These are phyloP conservation scores for Barbatosphaeria neglecta DNA, from an alignment of 495 filamentous ascomycete species.

Conservation along the genomic window DNA sequence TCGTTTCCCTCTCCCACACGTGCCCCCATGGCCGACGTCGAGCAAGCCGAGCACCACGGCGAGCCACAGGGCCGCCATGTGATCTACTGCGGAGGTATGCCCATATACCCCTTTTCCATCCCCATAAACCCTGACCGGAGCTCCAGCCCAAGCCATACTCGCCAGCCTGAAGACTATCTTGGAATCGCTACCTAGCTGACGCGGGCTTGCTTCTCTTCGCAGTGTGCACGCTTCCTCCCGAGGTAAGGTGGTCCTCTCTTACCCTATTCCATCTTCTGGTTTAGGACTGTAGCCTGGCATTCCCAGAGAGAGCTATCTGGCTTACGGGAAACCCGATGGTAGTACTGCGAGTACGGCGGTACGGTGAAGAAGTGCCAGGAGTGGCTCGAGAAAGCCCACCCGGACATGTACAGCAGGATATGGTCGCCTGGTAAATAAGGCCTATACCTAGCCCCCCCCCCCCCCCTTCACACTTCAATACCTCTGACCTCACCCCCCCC, in stretches of 20 bases:
- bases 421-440: conserved; percentile 65
- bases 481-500: background rate
- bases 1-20: background rate
- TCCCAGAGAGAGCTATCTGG: conserved; percentile 1
- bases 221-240: conserved; percentile 91
- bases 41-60: conserved; percentile 19
- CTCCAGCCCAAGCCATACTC: background rate
- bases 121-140: too few relatives aligned
- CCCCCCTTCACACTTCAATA: background rate
- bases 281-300: too few relatives aligned
- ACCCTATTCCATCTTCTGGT: too few relatives aligned
- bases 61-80: conserved; percentile 57
- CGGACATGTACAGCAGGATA: conserved; percentile 59
- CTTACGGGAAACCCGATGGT: conserved; percentile 1
- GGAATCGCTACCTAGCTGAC: background rate
- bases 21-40: conserved; percentile 25
- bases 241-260: conserved; percentile 44
- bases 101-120: too few relatives aligned
- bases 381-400: conserved; percentile 72
- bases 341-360: conserved; percentile 98
- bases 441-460: background rate
- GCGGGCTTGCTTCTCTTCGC: conserved; percentile 4
- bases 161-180: background rate
- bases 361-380: conserved; percentile 97
- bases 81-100: conserved; percentile 72